Evolutionary conservation across 345 rosid genomes (phyloP).

Genomic region (Gossypium longicalyx): DNA sequence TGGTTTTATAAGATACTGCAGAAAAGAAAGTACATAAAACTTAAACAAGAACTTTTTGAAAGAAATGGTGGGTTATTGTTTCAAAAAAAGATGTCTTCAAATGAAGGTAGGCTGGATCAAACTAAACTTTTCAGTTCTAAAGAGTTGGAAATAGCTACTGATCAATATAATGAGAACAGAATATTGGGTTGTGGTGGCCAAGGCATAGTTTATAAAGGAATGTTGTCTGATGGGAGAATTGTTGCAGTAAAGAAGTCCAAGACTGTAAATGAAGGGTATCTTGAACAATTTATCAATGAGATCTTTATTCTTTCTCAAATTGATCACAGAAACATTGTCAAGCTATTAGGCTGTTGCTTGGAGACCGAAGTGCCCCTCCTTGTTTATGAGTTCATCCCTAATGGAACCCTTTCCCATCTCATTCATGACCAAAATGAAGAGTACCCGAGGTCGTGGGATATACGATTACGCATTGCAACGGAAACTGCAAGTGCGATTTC

Average conservation of each 20-base stretch:
- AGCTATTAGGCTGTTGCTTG: conserved; percentile 21
- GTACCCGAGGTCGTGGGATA: not conserved
- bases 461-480: not conserved
- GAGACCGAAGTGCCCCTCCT: conserved; percentile 24
- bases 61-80: not conserved
- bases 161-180: conserved; percentile 7
- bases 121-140: not conserved
- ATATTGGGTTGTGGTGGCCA: not conserved
- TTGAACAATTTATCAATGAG: conserved; percentile 24
- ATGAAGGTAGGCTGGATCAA: not conserved
- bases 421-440: conserved; percentile 18
- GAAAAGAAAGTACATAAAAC: not conserved
- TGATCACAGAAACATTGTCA: conserved; percentile 24
- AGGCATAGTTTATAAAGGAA: no score
- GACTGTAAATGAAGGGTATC: not conserved
- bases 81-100: not conserved
- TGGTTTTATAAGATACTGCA: not conserved
- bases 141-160: not conserved
- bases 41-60: not conserved
- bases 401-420: conserved; percentile 26
- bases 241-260: no score
- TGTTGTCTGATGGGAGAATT: no score
- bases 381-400: conserved; percentile 28
- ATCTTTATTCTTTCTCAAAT: conserved; percentile 22
- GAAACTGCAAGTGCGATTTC: not conserved